These are phyloP conservation scores for Fusarium continuum DNA, from an alignment of 2,329 filamentous ascomycete genomes.

Conservation along the genomic window DNA sequence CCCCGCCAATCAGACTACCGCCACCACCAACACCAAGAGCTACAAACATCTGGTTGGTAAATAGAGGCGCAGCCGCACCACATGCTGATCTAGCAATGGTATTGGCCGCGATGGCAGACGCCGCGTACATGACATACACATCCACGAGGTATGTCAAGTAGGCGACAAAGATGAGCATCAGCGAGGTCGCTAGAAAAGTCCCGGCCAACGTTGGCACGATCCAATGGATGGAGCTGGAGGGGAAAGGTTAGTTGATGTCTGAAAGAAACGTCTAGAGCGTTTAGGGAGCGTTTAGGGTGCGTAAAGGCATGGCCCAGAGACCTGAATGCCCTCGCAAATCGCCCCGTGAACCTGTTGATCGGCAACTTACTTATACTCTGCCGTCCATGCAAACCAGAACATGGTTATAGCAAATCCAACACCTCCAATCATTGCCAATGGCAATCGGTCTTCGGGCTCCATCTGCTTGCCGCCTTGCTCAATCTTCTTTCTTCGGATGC, in stretches of 20 bases:
- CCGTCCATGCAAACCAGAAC: slow-evolving; percentile 39
- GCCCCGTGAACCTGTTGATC: not conserved
- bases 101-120: slow-evolving; percentile 33
- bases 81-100: slow-evolving; percentile 31
- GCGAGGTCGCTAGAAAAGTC: slow-evolving; percentile 25
- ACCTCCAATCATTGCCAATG: slow-evolving; percentile 33
- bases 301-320: not conserved
- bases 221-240: slow-evolving; percentile 25
- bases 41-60: slow-evolving; percentile 32
- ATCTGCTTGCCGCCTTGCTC: slow-evolving; percentile 19
- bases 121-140: slow-evolving; percentile 32
- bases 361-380: slow-evolving; percentile 18
- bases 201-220: slow-evolving; percentile 32
- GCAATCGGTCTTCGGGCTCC: slow-evolving; percentile 30
- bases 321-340: not conserved
- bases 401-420: slow-evolving; percentile 32
- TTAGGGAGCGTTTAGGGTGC: too few relatives aligned
- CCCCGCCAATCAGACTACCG: slow-evolving; percentile 28
- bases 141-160: slow-evolving; percentile 34
- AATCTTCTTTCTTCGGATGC: slow-evolving; percentile 16
- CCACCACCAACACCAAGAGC: slow-evolving; percentile 32
- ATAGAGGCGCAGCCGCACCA: slow-evolving; percentile 32
- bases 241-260: not conserved
- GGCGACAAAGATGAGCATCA: slow-evolving; percentile 37
- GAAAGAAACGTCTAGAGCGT: too few relatives aligned